A percentile compares a stretch with the other conserved stretches of the same genome.
Evolutionary conservation across 2,329 filamentous ascomycete species (phyloP).

Genomic region (Incumbomyces delicatus): DNA sequence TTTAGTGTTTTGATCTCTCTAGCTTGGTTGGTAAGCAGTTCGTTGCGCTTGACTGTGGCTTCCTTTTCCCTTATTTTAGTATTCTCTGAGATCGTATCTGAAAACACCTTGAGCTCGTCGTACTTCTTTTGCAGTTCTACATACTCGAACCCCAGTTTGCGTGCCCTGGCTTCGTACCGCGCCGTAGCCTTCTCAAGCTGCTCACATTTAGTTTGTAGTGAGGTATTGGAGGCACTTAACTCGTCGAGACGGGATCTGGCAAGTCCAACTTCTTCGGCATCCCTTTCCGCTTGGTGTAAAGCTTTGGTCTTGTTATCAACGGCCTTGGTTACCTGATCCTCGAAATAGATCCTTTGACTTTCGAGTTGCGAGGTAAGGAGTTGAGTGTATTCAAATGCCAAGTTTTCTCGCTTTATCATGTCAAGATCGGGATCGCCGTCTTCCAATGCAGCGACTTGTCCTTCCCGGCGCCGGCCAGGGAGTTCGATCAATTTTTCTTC

Average conservation of each 20-base stretch:
- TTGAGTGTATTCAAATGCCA: constrained; percentile 89
- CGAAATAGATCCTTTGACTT: constrained; percentile 85
- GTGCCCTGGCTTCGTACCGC: constrained; percentile 57
- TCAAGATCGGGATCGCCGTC: constrained; percentile 19
- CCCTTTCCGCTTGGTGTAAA: constrained; percentile 51
- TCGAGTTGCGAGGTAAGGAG: constrained; percentile 88
- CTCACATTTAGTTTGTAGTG: constrained; percentile 58
- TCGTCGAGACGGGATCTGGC: constrained; percentile 45
- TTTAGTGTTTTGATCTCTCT: constrained; percentile 15
- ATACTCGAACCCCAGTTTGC: constrained; percentile 64
- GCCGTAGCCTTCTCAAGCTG: constrained; percentile 52
- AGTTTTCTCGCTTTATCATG: constrained; percentile 58
- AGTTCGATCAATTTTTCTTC: constrained; percentile 88
- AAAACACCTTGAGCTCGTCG: constrained; percentile 79
- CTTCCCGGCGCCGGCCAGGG: constrained; percentile 45
- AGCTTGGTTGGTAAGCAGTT: constrained; percentile 21
- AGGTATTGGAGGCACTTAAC: constrained; percentile 47
- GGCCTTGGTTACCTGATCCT: constrained; percentile 80
- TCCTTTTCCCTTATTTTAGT: constrained; percentile 53
- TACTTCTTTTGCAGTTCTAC: constrained; percentile 64
- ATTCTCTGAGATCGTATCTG: constrained; percentile 68
- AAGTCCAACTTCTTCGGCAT: constrained; percentile 51
- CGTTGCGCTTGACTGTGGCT: constrained; percentile 48
- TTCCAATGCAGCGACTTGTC: constrained; percentile 15
- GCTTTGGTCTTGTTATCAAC: constrained; percentile 80